These are phyloP conservation scores for Pleodorina starrii DNA, from an alignment of 139 green algal species.

Conservation along the genomic window DNA sequence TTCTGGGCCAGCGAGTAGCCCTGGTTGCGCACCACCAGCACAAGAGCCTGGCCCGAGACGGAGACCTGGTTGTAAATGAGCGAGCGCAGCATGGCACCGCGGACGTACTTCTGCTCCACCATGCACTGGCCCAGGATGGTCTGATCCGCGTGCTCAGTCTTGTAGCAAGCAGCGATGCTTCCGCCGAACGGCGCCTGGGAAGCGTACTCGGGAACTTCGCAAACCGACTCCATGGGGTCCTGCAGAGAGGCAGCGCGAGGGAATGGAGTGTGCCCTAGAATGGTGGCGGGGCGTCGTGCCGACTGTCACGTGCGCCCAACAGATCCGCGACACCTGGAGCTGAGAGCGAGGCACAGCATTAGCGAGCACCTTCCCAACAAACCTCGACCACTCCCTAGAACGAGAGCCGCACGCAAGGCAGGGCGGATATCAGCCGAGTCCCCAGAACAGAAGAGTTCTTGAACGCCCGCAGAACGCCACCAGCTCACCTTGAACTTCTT, in stretches of 20 bases:
- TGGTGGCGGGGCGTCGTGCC: no score
- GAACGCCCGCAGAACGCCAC: no score
- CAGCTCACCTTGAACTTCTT: neutral
- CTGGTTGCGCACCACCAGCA: slow-evolving; percentile 85
- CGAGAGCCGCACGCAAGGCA: no score
- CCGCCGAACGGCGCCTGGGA: neutral
- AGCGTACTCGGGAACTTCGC: neutral
- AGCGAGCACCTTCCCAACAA: no score
- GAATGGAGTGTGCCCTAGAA: no score
- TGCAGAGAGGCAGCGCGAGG: no score
- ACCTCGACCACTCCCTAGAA: no score
- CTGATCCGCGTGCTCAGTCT: neutral
- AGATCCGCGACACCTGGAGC: no score
- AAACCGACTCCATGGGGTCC: neutral
- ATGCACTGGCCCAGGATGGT: slow-evolving; percentile 77
- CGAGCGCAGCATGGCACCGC: slow-evolving; percentile 79
- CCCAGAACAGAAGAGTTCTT: no score
- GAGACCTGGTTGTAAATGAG: slow-evolving; percentile 85
- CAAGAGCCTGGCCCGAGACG: slow-evolving; percentile 82
- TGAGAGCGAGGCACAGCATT: no score
- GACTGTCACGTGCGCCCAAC: no score
- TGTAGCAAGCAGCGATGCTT: neutral
- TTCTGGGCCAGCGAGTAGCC: slow-evolving; percentile 68
- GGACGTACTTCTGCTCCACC: slow-evolving; percentile 81
- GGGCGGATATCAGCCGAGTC: no score